These are phyloP conservation scores for Aspergillus olivimuriae DNA, from an alignment of 495 filamentous ascomycete genomes.

Conservation along the genomic window DNA sequence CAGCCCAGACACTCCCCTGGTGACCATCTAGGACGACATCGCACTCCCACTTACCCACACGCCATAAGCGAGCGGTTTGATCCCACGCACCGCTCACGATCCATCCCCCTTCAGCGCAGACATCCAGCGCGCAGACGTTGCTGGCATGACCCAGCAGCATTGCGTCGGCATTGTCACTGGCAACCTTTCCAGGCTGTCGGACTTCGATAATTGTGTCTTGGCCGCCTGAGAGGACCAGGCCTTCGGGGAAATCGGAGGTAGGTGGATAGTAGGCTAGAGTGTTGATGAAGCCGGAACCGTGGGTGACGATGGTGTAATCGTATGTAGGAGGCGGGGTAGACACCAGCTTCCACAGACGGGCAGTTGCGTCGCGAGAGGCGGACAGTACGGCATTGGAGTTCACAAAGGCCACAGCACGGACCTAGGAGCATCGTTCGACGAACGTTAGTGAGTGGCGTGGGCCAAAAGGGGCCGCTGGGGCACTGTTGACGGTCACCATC, in stretches of 20 bases:
- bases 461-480: constrained; percentile 7
- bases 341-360: constrained; percentile 74
- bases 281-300: constrained; percentile 80
- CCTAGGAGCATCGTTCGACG: too few relatives aligned
- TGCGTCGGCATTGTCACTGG: constrained; percentile 72
- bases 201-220: constrained; percentile 92
- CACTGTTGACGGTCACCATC: constrained; percentile 7
- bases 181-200: constrained; percentile 56
- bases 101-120: constrained; percentile 58
- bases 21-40: constrained; percentile 68
- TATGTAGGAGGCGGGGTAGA: constrained; percentile 60
- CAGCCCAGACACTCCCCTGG: constrained; percentile 81
- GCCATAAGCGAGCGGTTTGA: constrained; percentile 73
- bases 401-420: constrained; percentile 81
- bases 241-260: constrained; percentile 63
- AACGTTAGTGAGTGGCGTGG: too few relatives aligned
- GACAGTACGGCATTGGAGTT: constrained; percentile 66
- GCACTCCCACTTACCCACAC: constrained; percentile 66
- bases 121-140: constrained; percentile 84
- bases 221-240: constrained; percentile 79
- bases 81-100: constrained; percentile 97
- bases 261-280: constrained; percentile 70
- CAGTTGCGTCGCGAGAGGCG: constrained; percentile 85
- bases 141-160: constrained; percentile 78
- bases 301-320: constrained; percentile 67